Base-by-base conservation (phyloP, 139 green algal species). In the Desmodesmus armatus region DNA sequence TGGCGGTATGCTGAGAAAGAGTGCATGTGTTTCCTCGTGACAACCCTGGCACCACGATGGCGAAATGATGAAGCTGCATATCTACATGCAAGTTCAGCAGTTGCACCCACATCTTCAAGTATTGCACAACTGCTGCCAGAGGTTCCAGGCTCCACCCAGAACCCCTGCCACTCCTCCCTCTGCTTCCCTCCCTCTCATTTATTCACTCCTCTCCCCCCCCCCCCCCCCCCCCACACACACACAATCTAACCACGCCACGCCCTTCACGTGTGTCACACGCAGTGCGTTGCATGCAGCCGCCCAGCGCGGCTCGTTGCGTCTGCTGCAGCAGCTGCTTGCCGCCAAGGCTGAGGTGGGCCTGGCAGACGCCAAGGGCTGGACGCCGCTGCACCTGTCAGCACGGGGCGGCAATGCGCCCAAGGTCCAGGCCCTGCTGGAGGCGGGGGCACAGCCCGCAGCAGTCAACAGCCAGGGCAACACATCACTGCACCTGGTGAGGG, bases 321-420 rank as follows among this genome's bases (percentile, higher is more conserved):
- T 87, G 27, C n/a, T 87, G 60, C 39, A 62, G 77, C 72, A 85
- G 80, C 87, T 94, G 82, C 51, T 92, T 17, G n/a, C 67, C 13
- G 62, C 83, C 9, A 88, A 87, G 23, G 85, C 87, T 9, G 84
- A 89, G 35, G 43, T 72, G 4, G 33, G 73, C 0, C 58, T 66
- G 2, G 51, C 69, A 25, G 84, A 91, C 19, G 81, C 84, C 7
- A 75, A 90, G 5, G 90, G 92, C 55, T 94, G 89, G 90, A 93
- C 90, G 7, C 92, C 92, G 1, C 83, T 95, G n/a, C 93, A 95
- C 70, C 83, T 95, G 33, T 88, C 92, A 5, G 83, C 91, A 1
- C 79, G 92, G 1, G 47, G 21, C 0, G 89, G 88, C 47, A 91
- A 88, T 33, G 78, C 70, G 19, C 75, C 88, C 0, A 89, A 92